These are phyloP conservation scores for Cryptococcus sp. DNA, from an alignment of 1,284 basidiomycete species.

Conservation along the genomic window DNA sequence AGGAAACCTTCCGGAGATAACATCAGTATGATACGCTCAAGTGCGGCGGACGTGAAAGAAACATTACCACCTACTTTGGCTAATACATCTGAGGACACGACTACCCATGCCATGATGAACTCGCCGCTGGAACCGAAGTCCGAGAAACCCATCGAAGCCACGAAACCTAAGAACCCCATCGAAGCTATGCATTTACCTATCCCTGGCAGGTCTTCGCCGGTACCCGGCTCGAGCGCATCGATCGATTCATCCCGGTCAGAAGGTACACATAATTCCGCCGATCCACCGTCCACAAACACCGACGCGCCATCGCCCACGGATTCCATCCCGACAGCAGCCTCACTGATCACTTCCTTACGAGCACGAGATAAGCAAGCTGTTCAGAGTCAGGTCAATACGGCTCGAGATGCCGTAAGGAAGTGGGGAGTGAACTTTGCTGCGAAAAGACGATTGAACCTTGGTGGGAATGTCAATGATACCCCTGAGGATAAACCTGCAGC, in stretches of 20 bases:
- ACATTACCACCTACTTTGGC: no score
- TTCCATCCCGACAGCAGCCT: not conserved
- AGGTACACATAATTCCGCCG: no score
- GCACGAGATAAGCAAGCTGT: constrained; percentile 76
- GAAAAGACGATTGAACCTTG: constrained; percentile 24
- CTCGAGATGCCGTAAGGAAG: constrained; percentile 78
- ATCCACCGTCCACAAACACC: not conserved
- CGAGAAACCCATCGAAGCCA: not conserved
- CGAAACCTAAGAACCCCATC: not conserved
- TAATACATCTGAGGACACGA: not conserved
- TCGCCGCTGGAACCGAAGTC: not conserved
- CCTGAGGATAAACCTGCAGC: constrained; percentile 10
- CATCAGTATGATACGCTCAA: no score
- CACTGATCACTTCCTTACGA: constrained; percentile 54
- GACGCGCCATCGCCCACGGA: not conserved
- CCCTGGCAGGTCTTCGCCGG: no score
- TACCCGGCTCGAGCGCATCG: no score
- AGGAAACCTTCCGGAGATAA: not conserved
- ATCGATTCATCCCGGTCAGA: no score
- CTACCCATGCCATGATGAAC: not conserved
- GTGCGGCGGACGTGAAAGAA: no score
- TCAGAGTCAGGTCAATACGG: constrained; percentile 57
- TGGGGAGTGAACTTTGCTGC: constrained; percentile 70
- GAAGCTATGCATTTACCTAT: no score
- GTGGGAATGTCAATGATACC: not conserved